Conservation (phyloP, 805 yeast species). For the Kluyveromyces lactis region DNA sequence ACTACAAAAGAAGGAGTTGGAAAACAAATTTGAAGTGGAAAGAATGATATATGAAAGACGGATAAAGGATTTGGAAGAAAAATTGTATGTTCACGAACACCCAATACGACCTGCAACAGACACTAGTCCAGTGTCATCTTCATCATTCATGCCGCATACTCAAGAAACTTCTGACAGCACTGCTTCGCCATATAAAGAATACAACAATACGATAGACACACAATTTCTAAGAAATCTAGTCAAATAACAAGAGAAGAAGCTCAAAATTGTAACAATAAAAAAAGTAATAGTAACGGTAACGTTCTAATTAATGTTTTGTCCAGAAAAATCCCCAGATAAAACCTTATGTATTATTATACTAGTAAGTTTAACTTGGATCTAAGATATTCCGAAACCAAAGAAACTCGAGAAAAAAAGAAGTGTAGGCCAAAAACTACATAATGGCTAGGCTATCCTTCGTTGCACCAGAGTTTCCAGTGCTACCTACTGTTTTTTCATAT, state of each 20-base stretch:
- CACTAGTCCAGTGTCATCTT: neutral
- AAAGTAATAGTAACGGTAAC: too few relatives aligned
- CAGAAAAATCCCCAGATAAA: too few relatives aligned
- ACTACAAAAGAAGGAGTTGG: slow-evolving; percentile 19
- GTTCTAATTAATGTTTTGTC: too few relatives aligned
- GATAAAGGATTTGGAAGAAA: slow-evolving; percentile 24
- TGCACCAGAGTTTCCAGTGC: too few relatives aligned
- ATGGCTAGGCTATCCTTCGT: too few relatives aligned
- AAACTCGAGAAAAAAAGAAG: too few relatives aligned
- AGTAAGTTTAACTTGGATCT: too few relatives aligned
- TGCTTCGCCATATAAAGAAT: slow-evolving; percentile 9
- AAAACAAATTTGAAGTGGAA: slow-evolving; percentile 17
- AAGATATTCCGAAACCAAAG: too few relatives aligned
- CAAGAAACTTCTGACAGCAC: slow-evolving; percentile 3
- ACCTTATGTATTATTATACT: too few relatives aligned
- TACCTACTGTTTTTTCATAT: too few relatives aligned
- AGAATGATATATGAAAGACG: slow-evolving; percentile 18
- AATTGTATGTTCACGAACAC: slow-evolving; percentile 4
- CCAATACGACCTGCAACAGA: neutral
- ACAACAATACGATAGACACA: slow-evolving; percentile 13
- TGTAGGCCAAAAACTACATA: too few relatives aligned
- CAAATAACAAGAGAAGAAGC: neutral
- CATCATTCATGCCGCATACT: slow-evolving; percentile 1
- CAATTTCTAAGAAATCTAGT: slow-evolving; percentile 12
- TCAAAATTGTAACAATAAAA: neutral